Percentiles rank a stretch among this genome's conserved stretches.
Conservation (phyloP, 768 basidiomycete genomes). For the Boletus rubroflammeus region DNA sequence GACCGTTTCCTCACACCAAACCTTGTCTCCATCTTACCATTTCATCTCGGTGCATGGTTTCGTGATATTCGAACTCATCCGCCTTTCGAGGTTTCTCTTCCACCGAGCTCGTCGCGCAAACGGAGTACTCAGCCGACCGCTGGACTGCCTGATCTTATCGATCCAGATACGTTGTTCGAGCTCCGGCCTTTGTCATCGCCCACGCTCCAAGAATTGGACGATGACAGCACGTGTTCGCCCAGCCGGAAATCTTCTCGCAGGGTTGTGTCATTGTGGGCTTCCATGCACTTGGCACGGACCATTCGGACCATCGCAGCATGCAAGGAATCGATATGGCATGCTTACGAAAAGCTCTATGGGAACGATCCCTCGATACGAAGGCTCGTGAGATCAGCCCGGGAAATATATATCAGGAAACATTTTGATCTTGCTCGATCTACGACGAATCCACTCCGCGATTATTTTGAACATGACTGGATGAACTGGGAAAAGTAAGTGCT, state of each 20-base stretch:
- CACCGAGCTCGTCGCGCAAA: slow-evolving; percentile 42
- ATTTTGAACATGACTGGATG: slow-evolving; percentile 64
- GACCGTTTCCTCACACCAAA: slow-evolving; percentile 53
- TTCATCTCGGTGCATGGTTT: slow-evolving; percentile 61
- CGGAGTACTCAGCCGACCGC: slow-evolving; percentile 13
- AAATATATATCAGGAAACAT: slow-evolving; percentile 24
- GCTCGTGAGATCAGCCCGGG: slow-evolving; percentile 36
- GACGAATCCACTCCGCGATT: slow-evolving; percentile 43
- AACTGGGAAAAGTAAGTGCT: slow-evolving; percentile 65
- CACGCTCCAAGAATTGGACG: slow-evolving; percentile 25
- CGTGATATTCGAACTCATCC: slow-evolving; percentile 48
- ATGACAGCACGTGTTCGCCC: slow-evolving; percentile 16
- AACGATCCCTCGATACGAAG: slow-evolving; percentile 39
- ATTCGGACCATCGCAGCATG: slow-evolving; percentile 57
- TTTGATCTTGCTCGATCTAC: slow-evolving; percentile 19
- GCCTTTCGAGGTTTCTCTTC: slow-evolving; percentile 50
- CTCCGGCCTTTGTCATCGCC: slow-evolving; percentile 27
- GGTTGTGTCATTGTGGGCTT: slow-evolving; percentile 42
- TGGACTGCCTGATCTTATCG: slow-evolving; percentile 23
- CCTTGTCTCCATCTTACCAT: slow-evolving; percentile 57
- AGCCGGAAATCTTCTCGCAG: slow-evolving; percentile 23
- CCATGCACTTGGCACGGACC: slow-evolving; percentile 63
- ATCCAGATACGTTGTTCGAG: slow-evolving; percentile 31
- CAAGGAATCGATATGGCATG: slow-evolving; percentile 66
- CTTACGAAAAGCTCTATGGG: slow-evolving; percentile 49